Evolutionary conservation across 352 stramenopile genomes (phyloP).

Genomic region (Phytophthora hybrid): DNA sequence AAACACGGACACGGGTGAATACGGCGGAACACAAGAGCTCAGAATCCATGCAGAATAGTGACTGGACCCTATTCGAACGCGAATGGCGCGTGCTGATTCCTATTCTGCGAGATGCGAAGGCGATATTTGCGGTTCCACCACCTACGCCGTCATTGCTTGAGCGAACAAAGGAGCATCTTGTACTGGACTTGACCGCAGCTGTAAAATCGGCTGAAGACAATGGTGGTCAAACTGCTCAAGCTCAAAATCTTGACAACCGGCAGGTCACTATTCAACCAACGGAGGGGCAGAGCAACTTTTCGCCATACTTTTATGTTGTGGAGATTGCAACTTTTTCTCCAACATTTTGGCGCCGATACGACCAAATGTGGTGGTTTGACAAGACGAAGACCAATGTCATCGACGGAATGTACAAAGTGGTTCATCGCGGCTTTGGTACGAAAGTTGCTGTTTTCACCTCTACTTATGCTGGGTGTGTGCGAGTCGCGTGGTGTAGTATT

Average conservation of each 20-base stretch:
- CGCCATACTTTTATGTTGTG: conserved; percentile 70
- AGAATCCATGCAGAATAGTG: not conserved
- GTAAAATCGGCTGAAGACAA: no score
- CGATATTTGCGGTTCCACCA: conserved; percentile 8
- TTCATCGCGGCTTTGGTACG: conserved; percentile 54
- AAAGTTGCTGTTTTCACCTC: conserved; percentile 52
- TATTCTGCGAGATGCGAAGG: conserved; percentile 19
- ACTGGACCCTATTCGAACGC: conserved; percentile 11
- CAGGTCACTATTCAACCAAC: no score
- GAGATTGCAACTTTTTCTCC: conserved; percentile 70
- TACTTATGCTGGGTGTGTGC: conserved; percentile 66
- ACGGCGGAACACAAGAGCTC: conserved; percentile 2
- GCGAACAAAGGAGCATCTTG: conserved; percentile 26
- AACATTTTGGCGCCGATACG: conserved; percentile 81
- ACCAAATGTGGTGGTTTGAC: conserved; percentile 85
- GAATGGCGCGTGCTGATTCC: conserved; percentile 31
- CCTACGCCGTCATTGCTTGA: conserved; percentile 20
- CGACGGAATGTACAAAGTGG: conserved; percentile 68
- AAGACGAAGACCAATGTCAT: conserved; percentile 74
- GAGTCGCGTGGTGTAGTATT: conserved; percentile 65
- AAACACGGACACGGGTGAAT: conserved; percentile 41
- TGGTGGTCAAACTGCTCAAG: no score
- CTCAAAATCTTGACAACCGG: no score
- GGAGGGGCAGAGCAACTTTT: not conserved
- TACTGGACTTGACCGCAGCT: conserved; percentile 20